Evolutionary conservation across 768 basidiomycete genomes (phyloP).

Genomic region (Zangia roseola): DNA sequence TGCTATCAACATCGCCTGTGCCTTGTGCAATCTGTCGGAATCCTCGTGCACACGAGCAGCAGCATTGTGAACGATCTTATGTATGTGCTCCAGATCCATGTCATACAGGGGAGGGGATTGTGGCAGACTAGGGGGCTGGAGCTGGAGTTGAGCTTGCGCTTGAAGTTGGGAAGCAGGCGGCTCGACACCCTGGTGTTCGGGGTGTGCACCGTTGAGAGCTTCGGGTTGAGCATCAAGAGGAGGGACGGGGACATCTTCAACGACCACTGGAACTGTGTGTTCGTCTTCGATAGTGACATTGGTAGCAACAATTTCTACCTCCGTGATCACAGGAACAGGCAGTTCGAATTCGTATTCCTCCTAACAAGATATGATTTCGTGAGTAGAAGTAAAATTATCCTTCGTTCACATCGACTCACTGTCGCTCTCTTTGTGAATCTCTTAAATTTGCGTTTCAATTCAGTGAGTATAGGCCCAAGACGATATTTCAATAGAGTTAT

Average conservation of each 20-base stretch:
- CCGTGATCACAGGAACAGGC: constrained; percentile 22
- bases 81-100: constrained; percentile 91
- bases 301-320: constrained; percentile 38
- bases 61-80: constrained; percentile 79
- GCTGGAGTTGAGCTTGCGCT: constrained; percentile 35
- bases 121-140: constrained; percentile 36
- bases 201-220: constrained; percentile 38
- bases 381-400: background rate
- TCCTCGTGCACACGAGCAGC: constrained; percentile 58
- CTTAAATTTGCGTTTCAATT: constrained; percentile 91
- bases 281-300: constrained; percentile 37
- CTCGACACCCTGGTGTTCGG: constrained; percentile 18
- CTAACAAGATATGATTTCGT: constrained; percentile 37
- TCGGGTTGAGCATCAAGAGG: constrained; percentile 32
- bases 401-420: constrained; percentile 43
- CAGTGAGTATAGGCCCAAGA: constrained; percentile 85
- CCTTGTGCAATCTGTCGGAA: constrained; percentile 71
- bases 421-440: constrained; percentile 78
- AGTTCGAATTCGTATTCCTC: constrained; percentile 70
- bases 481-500: constrained; percentile 84
- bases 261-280: constrained; percentile 46
- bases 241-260: constrained; percentile 29
- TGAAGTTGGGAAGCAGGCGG: constrained; percentile 33
- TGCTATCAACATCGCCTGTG: constrained; percentile 87
- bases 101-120: constrained; percentile 59